Evolutionary conservation across 2,329 filamentous ascomycete species (phyloP), one percentile per base, ranked within the genome.

Genomic region (Didymellaceae sp.): DNA sequence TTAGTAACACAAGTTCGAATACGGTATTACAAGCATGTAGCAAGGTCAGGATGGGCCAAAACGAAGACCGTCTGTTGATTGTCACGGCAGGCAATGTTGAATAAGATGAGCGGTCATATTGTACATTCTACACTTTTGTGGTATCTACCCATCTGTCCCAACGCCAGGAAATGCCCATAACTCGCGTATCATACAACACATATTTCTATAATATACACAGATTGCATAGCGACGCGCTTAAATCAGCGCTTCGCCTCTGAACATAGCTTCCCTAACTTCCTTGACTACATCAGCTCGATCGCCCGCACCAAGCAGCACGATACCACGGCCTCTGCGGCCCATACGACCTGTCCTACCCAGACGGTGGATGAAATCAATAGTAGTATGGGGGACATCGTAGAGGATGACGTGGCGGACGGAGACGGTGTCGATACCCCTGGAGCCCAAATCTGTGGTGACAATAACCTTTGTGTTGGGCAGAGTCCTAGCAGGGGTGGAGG

Each of bases 301-400:
- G 55, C 91, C 84, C 72, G 89, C 93, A 55, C 92, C 93, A 1
- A 97, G 90, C 26, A 99, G 78, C 21, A 97, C 92, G 58, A 97
- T 86, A 16, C 91, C 94, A 47, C 92, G 82, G 13, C 94, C 94
- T 70, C 94, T 83, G 55, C 91, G 84, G 2, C 91, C 91, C 91
- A 97, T 97, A 25, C 94, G 84, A 0, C 94, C 94, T 1, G 94
- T 91, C 49, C 94, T 84, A 13, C 94, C 94, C 4, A 97, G 84
- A 13, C 95, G 88, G 74, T 99, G 95, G 66, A 99, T 97, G 66
- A 99, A 99, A 74, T 99, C 95, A 53, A 99, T 95, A 0, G 91
- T 96, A 0, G 90, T 96, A 70, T 97, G 93, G 4, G 94, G 94
- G n/a, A 99, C 93, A 70, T 99, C 91, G 73, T 96, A 97, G 20